Percentiles rank a stretch among this genome's conserved stretches.
Conservation (phyloP, 345 rosid genomes). For the Geranium rotundifolium region DNA sequence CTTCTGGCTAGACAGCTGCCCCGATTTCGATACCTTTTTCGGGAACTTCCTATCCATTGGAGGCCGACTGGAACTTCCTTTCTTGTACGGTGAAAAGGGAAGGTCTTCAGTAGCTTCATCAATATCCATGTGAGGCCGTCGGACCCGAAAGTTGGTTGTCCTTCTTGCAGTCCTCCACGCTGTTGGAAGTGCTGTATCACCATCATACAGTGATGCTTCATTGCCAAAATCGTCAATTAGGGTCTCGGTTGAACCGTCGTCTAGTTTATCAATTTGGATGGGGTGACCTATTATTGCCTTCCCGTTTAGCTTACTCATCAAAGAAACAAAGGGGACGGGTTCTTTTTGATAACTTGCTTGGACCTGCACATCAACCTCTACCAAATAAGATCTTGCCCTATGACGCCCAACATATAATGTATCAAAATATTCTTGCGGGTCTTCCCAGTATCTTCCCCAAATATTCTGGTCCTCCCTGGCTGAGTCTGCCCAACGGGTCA, state of each 20-base stretch:
- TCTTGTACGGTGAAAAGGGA: conserved; percentile 21
- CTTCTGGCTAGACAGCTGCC: conserved; percentile 57
- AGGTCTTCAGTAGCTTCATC: conserved; percentile 28
- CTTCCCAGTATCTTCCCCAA: conserved; percentile 30
- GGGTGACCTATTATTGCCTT: conserved; percentile 93
- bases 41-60: conserved; percentile 36
- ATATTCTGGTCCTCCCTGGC: conserved; percentile 37
- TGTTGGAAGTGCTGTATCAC: conserved; percentile 38
- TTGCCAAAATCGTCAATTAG: conserved; percentile 30
- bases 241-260: conserved; percentile 59
- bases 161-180: conserved; percentile 96
- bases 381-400: conserved; percentile 33
- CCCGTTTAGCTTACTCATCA: conserved; percentile 69
- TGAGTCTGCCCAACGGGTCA: conserved; percentile 47
- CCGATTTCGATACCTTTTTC: conserved; percentile 40
- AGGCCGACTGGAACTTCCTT: conserved; percentile 27
- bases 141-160: conserved; percentile 61
- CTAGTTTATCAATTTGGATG: conserved; percentile 56
- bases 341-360: conserved; percentile 67
- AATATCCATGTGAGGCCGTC: conserved; percentile 44
- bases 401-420: conserved; percentile 27
- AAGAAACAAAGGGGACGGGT: conserved; percentile 73
- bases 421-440: conserved; percentile 24
- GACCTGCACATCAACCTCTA: conserved; percentile 87
- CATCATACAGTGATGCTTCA: conserved; percentile 41